Conservation (phyloP, 331 rosid species). For the Malus hybrid region DNA sequence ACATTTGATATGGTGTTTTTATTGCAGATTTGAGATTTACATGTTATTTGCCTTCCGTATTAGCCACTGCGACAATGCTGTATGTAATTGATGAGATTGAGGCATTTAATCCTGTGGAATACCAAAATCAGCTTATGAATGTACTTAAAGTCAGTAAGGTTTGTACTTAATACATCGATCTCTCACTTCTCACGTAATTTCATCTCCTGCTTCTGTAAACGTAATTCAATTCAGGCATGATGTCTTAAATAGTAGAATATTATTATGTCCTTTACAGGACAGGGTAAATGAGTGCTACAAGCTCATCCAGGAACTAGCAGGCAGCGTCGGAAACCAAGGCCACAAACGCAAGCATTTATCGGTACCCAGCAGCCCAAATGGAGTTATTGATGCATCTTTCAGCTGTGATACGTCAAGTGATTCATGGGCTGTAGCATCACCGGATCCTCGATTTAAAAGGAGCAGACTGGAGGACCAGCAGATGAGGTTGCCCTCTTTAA, state of each 20-base stretch:
- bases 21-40: constrained; percentile 56
- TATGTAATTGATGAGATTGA: constrained; percentile 67
- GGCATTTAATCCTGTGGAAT: constrained; percentile 47
- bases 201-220: background rate
- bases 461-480: constrained; percentile 66
- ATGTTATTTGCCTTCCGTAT: constrained; percentile 60
- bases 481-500: constrained; percentile 61
- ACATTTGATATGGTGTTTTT: constrained; percentile 2
- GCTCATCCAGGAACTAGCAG: constrained; percentile 40
- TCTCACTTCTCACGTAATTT: background rate
- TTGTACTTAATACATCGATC: constrained; percentile 11
- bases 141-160: constrained; percentile 76
- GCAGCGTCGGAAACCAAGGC: constrained; percentile 24
- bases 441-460: constrained; percentile 55
- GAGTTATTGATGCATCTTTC: constrained; percentile 59
- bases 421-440: constrained; percentile 49
- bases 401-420: constrained; percentile 71
- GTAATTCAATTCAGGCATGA: background rate
- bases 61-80: constrained; percentile 85
- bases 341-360: constrained; percentile 42
- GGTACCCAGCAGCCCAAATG: constrained; percentile 56
- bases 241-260: constrained; percentile 7
- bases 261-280: constrained; percentile 42
- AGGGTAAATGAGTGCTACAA: constrained; percentile 59
- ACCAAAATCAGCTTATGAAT: constrained; percentile 59